Evolutionary conservation across 805 yeast genomes (phyloP).

Genomic region (Maudiozyma serrabonitensis): DNA sequence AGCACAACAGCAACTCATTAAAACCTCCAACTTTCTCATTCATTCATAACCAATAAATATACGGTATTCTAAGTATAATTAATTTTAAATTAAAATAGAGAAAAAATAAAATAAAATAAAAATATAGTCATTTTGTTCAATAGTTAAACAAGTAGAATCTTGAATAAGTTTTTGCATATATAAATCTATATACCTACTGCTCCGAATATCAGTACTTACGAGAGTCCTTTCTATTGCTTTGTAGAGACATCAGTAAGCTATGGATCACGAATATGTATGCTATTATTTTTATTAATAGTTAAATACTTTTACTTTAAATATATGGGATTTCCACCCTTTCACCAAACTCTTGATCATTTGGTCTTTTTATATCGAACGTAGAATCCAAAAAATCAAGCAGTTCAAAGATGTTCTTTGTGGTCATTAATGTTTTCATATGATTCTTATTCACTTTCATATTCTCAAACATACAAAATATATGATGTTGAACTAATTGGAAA

Average conservation of each 20-base stretch:
- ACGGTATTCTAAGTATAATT: neutral
- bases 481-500: slow-evolving; percentile 77
- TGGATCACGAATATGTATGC: neutral
- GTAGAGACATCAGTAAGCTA: too few species aligned
- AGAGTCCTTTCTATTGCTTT: too few species aligned
- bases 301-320: neutral
- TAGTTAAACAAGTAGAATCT: too few species aligned
- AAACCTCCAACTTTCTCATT: too few species aligned
- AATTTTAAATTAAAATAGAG: too few species aligned
- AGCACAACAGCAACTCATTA: too few species aligned
- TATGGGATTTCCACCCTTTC: slow-evolving; percentile 37
- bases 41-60: too few species aligned
- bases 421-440: slow-evolving; percentile 55
- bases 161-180: too few species aligned
- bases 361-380: slow-evolving; percentile 54
- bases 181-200: too few species aligned
- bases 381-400: slow-evolving; percentile 77
- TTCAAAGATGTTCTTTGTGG: slow-evolving; percentile 45
- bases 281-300: neutral
- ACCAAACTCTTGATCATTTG: slow-evolving; percentile 65
- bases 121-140: too few species aligned
- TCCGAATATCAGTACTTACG: too few species aligned
- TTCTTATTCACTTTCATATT: slow-evolving; percentile 36
- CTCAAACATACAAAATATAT: slow-evolving; percentile 77
- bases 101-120: too few species aligned